phyloP scores from a whole-genome alignment of 1,284 basidiomycete species.

The Malassezia arunalokei region DNA sequence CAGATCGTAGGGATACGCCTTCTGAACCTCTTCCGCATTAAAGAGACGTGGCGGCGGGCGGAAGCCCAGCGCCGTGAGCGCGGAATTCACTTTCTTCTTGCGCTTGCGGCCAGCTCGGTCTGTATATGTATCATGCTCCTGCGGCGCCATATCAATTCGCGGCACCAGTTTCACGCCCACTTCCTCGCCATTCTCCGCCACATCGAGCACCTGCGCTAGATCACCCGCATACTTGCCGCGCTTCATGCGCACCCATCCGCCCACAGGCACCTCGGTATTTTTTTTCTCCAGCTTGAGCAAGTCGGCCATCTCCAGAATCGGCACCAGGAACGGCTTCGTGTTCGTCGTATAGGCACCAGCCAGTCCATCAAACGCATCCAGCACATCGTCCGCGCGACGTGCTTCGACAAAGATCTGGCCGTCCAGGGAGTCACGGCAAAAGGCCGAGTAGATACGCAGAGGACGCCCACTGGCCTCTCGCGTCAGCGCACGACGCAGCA shows the following conservation, averaged over 20 bases:
- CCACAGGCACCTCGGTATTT: slow-evolving; percentile 68
- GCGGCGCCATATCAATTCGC: slow-evolving; percentile 74
- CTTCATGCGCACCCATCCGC: slow-evolving; percentile 88
- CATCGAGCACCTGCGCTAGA: slow-evolving; percentile 84
- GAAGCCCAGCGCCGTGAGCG: slow-evolving; percentile 49
- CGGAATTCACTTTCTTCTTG: slow-evolving; percentile 37
- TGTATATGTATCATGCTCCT: slow-evolving; percentile 46
- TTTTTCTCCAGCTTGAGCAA: slow-evolving; percentile 91
- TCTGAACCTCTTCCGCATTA: slow-evolving; percentile 82
- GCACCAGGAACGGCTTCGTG: slow-evolving; percentile 66
- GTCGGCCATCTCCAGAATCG: slow-evolving; percentile 96
- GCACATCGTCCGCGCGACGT: slow-evolving; percentile 71
- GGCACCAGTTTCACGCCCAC: slow-evolving; percentile 88
- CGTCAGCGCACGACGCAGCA: slow-evolving; percentile 77
- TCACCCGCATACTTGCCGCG: slow-evolving; percentile 90
- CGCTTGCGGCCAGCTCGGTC: slow-evolving; percentile 44
- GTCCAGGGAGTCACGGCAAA: slow-evolving; percentile 84
- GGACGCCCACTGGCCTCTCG: slow-evolving; percentile 53
- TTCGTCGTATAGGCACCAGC: slow-evolving; percentile 70
- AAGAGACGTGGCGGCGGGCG: slow-evolving; percentile 85
- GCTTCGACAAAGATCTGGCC: slow-evolving; percentile 96
- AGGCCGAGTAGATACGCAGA: slow-evolving; percentile 76
- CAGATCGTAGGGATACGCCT: slow-evolving; percentile 69
- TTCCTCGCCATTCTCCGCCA: slow-evolving; percentile 84
- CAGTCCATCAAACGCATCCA: slow-evolving; percentile 71